Conservation (phyloP, 441 rosid genomes). For the Bruguiera hainesii region DNA sequence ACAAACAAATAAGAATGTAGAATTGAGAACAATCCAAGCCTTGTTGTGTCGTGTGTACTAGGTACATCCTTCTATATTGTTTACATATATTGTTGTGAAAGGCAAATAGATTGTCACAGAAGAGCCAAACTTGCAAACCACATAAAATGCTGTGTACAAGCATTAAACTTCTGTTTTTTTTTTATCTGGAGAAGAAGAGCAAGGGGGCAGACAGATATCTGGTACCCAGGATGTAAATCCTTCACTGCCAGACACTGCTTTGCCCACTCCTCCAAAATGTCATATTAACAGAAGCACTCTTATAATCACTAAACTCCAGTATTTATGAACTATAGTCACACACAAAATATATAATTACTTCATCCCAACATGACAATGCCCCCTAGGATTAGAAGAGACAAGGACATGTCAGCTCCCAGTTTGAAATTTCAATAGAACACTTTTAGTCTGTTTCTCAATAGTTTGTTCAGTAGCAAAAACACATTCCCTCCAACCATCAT, state of each 20-base stretch:
- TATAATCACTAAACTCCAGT: neutral
- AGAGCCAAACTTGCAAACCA: constrained; percentile 79
- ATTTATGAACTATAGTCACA: no score
- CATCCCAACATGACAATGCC: neutral
- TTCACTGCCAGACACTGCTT: constrained; percentile 28
- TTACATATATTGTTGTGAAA: neutral
- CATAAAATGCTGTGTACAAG: constrained; percentile 41
- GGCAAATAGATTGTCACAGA: constrained; percentile 35
- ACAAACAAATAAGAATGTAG: no score
- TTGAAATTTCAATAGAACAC: neutral
- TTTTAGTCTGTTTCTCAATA: no score
- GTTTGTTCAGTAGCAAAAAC: no score
- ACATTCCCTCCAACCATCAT: no score
- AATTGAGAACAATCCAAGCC: no score
- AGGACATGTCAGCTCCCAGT: neutral
- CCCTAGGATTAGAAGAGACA: neutral
- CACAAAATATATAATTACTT: no score
- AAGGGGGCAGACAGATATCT: constrained; percentile 32
- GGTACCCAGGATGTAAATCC: constrained; percentile 24
- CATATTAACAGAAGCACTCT: neutral
- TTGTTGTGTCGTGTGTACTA: no score
- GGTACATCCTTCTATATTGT: neutral
- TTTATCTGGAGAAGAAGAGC: constrained; percentile 40
- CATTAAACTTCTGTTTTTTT: constrained; percentile 56
- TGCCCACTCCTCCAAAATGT: constrained; percentile 37